Evolutionary conservation across 2,329 filamentous ascomycete genomes (phyloP), one percentile per base, ranked within the genome.

Genomic region (Aspergillus thermomutatus): DNA sequence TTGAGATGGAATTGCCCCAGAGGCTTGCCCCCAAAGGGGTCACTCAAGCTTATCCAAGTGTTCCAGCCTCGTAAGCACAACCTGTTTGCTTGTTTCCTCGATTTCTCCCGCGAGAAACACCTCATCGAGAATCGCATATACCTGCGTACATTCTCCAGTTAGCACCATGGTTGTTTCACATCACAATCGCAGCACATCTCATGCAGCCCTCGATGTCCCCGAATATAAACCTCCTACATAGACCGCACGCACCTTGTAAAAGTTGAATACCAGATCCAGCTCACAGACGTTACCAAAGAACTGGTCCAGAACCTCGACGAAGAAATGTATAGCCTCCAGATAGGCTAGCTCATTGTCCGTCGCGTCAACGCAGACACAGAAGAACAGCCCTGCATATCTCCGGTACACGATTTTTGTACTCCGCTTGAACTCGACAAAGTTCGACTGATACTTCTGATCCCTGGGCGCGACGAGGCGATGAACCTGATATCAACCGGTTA

Each of bases 221-320:
- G 31, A 17, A 17, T 3, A 37, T 37, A 17, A 17, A 17, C 31
- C 14, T 21, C 21, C 52, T 9, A 46, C 40, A 21, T 41, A 19
- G 26, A 19, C 19, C 28, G 17, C 23, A 70, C 80, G 25, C 61
- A 85, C 83, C 80, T 88, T 88, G 73, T 87, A 88, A 63, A 88
- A 88, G 65, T 88, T 88, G 70, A 88, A 87, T 19, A 87, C 85
- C 72, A 99, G 80, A 79, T 99, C 94, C 73, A 99, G 82, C 81
- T 99, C 94, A 79, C 94, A 99, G 57, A 99, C 94, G 75, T 99
- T 99, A 64, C 94, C 94, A 75, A 99, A 99, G 79, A 99, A 99
- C 70, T 92, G 87, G 82, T 99, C 94, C 68, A 99, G 83, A 60
- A 99, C 94, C 80, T 99, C 94, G 67, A 99, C 94, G 71, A 99